Base-by-base conservation (phyloP, 2,329 filamentous ascomycete genomes). In the Pseudogymnoascus sp. region DNA sequence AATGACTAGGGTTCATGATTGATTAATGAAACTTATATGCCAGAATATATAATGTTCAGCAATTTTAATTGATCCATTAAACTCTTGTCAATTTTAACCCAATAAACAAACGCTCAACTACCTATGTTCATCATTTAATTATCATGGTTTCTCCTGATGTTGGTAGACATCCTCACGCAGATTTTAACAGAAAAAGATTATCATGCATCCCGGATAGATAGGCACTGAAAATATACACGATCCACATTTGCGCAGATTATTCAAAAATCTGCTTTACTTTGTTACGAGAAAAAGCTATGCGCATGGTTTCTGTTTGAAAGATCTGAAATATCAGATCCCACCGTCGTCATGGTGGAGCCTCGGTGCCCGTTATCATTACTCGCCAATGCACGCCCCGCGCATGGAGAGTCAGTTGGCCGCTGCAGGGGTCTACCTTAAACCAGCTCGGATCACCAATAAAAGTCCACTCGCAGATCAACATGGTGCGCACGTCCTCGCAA, bases 351-450 rank as follows among this genome's bases (percentile, higher is more conserved):
- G 45, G 45, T 52, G 45, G 45, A 52, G 45, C 45, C 18, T 33
- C 19, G 13, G 18, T 52, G n/a, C n/a, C 26, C 45, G 26, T 52
- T 26, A 13, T 52, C 45, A 52, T 52, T 52, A 52, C 45, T 52
- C 45, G 45, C 45, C 45, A 52, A 52, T 52, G 45, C 45, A 33
- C n/a, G 45, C 45, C 26, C 45, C 45, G 26, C 45, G n/a, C 45
- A 30, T 48, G 5, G n/a, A 52, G 45, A 52, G 45, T 30, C 45
- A 33, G 45, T 52, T 45, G 7, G 41, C 15, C n/a, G 45, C 26
- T 13, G 26, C 45, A 52, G 45, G 45, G 45, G 45, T 52, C 45
- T 52, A 52, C 45, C 45, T 52, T 52, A 52, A 52, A 13, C 45
- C 45, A 52, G 45, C 9, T 33, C 45, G 12, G 45, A 52, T 52